Conservation (phyloP, 179 eudicot species). For the Corrigiola litoralis region DNA sequence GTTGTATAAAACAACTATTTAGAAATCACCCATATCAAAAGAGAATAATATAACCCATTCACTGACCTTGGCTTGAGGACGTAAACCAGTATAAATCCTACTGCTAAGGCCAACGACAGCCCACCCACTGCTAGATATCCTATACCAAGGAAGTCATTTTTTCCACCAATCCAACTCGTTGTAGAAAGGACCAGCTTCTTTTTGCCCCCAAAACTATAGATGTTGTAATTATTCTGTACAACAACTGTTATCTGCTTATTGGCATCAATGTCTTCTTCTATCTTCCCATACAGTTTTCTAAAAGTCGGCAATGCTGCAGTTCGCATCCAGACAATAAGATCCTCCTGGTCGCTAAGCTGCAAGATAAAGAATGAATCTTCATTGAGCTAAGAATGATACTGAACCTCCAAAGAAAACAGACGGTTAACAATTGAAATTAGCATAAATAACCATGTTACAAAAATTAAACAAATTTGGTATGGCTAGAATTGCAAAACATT, state of each 20-base stretch:
- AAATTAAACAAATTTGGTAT: not conserved
- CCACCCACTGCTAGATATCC: conserved; percentile 84
- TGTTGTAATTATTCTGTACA: conserved; percentile 69
- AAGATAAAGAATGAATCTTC: not conserved
- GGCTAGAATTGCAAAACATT: conserved; percentile 23
- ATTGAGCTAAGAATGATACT: not conserved
- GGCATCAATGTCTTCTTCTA: conserved; percentile 60
- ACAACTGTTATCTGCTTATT: conserved; percentile 43
- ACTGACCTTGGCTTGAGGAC: conserved; percentile 75
- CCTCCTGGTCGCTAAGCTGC: conserved; percentile 78
- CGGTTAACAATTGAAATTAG: not conserved
- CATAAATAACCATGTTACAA: not conserved
- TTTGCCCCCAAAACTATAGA: conserved; percentile 74
- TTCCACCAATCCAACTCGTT: conserved; percentile 89
- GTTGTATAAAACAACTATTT: not conserved
- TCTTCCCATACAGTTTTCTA: conserved; percentile 86
- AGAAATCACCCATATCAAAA: not conserved
- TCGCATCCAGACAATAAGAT: conserved; percentile 94
- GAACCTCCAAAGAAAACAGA: not conserved
- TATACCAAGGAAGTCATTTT: conserved; percentile 64
- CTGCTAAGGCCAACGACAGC: conserved; percentile 54
- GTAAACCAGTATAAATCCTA: conserved; percentile 56
- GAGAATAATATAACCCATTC: not conserved
- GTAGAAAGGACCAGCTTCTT: conserved; percentile 87
- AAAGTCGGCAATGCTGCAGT: conserved; percentile 88